These are phyloP conservation scores for Parastagonospora nodorum DNA, from an alignment of 2,329 filamentous ascomycete genomes.

Conservation along the genomic window DNA sequence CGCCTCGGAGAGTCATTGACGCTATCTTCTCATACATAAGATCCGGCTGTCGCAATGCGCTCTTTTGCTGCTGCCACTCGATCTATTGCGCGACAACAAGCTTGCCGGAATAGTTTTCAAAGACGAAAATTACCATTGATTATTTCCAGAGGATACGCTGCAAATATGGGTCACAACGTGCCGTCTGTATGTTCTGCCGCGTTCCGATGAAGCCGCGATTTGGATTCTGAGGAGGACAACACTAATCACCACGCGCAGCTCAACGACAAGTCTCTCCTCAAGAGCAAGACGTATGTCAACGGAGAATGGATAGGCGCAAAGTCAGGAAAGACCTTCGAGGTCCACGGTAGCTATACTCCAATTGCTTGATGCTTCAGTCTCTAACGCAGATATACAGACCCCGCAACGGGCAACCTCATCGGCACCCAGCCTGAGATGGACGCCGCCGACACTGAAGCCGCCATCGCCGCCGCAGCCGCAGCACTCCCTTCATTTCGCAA, in stretches of 20 bases:
- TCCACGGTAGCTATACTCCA: slow-evolving; percentile 55
- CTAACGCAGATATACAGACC: slow-evolving; percentile 61
- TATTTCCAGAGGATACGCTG: slow-evolving; percentile 47
- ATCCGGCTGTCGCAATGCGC: slow-evolving; percentile 32
- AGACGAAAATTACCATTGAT: slow-evolving; percentile 40
- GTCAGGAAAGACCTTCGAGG: slow-evolving; percentile 90
- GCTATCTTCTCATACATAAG: not conserved
- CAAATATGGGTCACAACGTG: slow-evolving; percentile 49
- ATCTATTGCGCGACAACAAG: slow-evolving; percentile 37
- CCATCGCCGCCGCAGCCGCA: slow-evolving; percentile 80
- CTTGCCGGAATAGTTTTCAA: slow-evolving; percentile 39
- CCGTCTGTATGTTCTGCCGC: slow-evolving; percentile 39
- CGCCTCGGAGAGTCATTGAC: slow-evolving; percentile 4
- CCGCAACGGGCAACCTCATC: slow-evolving; percentile 79
- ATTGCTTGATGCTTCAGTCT: not conserved
- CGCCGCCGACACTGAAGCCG: slow-evolving; percentile 74
- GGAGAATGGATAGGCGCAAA: slow-evolving; percentile 87
- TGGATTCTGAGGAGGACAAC: not conserved
- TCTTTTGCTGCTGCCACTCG: slow-evolving; percentile 38
- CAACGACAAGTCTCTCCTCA: slow-evolving; percentile 68
- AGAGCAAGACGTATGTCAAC: slow-evolving; percentile 84
- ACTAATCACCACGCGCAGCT: slow-evolving; percentile 42
- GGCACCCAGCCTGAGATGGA: slow-evolving; percentile 86
- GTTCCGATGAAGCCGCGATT: not conserved
- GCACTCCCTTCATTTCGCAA: slow-evolving; percentile 75